Conservation (phyloP, 306 rosid species). For the Trichosanthes truncata region DNA sequence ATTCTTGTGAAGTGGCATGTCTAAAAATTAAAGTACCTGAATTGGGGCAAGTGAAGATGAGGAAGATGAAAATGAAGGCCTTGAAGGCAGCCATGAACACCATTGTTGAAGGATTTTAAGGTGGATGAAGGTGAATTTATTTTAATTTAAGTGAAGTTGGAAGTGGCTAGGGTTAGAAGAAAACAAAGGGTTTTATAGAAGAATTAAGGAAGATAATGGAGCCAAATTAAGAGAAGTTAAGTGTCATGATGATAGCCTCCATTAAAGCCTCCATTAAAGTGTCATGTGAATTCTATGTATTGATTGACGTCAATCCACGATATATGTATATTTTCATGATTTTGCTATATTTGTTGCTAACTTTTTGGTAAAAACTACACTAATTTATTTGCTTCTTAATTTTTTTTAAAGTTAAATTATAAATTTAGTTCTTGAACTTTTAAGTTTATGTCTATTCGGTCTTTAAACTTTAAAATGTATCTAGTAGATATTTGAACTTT, state of each 20-base stretch:
- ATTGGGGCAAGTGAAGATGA: slow-evolving; percentile 13
- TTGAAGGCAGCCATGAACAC: slow-evolving; percentile 19
- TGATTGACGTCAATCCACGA: too few relatives aligned
- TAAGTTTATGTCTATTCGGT: too few relatives aligned
- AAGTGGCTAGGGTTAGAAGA: background rate
- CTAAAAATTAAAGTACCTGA: slow-evolving; percentile 15
- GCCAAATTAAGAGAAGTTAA: slow-evolving; percentile 18
- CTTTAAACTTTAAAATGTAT: too few relatives aligned
- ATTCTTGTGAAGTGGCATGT: background rate
- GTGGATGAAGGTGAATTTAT: background rate
- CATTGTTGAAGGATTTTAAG: slow-evolving; percentile 4
- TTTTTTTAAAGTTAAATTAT: too few relatives aligned
- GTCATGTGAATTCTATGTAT: too few relatives aligned
- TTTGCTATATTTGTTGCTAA: too few relatives aligned
- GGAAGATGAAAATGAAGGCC: slow-evolving; percentile 16
- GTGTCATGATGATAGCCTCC: slow-evolving; percentile 18
- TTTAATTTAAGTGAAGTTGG: background rate
- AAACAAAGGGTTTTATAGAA: background rate
- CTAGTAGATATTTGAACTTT: too few relatives aligned
- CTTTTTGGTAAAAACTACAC: too few relatives aligned
- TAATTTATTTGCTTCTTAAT: too few relatives aligned
- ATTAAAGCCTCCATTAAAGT: too few relatives aligned
- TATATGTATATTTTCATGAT: too few relatives aligned
- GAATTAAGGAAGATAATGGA: slow-evolving; percentile 14
- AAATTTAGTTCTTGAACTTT: too few relatives aligned